phyloP scores from a whole-genome alignment of 2,329 filamentous ascomycete species.

The Aureobasidium uvarum region DNA sequence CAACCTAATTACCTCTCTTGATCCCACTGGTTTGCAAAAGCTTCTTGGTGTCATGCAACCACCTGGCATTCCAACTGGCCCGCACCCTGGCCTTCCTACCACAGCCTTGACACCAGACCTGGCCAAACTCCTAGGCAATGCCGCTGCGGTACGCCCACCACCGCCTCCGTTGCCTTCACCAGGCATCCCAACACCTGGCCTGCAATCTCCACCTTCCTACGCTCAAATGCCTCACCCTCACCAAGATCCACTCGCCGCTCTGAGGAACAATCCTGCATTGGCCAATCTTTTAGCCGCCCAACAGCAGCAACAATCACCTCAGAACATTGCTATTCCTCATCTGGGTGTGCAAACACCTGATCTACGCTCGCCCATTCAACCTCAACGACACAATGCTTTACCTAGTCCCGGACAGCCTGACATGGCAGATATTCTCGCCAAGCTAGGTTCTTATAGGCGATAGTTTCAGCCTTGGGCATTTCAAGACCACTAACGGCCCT shows the following conservation, averaged over 20 bases:
- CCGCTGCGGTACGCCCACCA: constrained; percentile 27
- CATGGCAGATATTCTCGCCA: constrained; percentile 73
- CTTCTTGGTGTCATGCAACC: constrained; percentile 60
- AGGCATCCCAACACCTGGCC: neutral
- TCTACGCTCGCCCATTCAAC: constrained; percentile 37
- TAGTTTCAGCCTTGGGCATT: neutral
- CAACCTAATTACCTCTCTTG: constrained; percentile 64
- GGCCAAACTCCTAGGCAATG: constrained; percentile 40
- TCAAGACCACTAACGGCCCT: neutral
- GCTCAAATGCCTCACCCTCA: constrained; percentile 35
- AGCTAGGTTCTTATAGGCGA: constrained; percentile 63
- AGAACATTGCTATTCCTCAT: constrained; percentile 20
- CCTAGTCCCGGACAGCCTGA: constrained; percentile 41
- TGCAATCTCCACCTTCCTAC: constrained; percentile 11
- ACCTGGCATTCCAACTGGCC: constrained; percentile 41
- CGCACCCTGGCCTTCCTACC: constrained; percentile 31
- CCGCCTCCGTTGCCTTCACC: constrained; percentile 16
- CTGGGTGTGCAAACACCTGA: constrained; percentile 25
- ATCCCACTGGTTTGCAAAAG: constrained; percentile 68
- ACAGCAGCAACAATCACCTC: constrained; percentile 18
- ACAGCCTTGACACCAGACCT: constrained; percentile 39
- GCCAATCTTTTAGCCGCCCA: constrained; percentile 32
- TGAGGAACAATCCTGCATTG: constrained; percentile 34
- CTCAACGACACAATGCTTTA: constrained; percentile 33
- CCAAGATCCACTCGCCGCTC: constrained; percentile 36